Base-by-base conservation (phyloP, 129 eudicot genomes). In the Helianthus tuberosus region DNA sequence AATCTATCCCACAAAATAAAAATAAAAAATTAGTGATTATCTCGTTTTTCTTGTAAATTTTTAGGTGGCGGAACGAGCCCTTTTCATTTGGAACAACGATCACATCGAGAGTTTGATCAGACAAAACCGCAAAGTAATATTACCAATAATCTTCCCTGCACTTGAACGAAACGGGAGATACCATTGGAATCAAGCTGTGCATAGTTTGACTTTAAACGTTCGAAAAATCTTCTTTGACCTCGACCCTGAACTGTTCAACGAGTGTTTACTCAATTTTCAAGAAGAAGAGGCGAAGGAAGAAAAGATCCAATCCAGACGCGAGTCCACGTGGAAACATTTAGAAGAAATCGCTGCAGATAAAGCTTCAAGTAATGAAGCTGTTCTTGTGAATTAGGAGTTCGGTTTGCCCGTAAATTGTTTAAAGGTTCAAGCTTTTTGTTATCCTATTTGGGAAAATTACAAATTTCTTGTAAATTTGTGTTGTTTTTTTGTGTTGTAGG, bases 121-220 rank as follows among this genome's bases (percentile, higher is more conserved):
- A 77, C 96, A 87, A 82, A 93, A 93, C 53, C 98, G 98, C 59
- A 86, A 86, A 72, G 80, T 87, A 32, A 87, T 93, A 53, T 84
- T 93, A 12, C 98, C 98, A 53, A 88, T 89, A 14, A 88, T 93
- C 84, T 88, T 93, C 82, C 98, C 98, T 15, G 90, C 96, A 13
- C 71, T 93, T 59, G 98, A 89, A 73, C 86, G 79, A 79, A 89
- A 93, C 44, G 86, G 90, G 25, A 17, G 92, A 41, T 80, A 79
- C 63, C 98, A 93, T 71, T 93, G 98, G 98, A 90, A 88, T 72
- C 96, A 86, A 72, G 98, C 92, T 9, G 96, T 93, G n/a, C 98
- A 90, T 41, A 78, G 96, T 70, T 76, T 93, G 84, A 89, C 92
- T 7, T 60, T 86, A 38, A 93, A 86, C 25, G 86, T 90, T 17